phyloP scores from a whole-genome alignment of 1,139 yeast genomes.

The Spencermartinsiella ligniputridi region DNA sequence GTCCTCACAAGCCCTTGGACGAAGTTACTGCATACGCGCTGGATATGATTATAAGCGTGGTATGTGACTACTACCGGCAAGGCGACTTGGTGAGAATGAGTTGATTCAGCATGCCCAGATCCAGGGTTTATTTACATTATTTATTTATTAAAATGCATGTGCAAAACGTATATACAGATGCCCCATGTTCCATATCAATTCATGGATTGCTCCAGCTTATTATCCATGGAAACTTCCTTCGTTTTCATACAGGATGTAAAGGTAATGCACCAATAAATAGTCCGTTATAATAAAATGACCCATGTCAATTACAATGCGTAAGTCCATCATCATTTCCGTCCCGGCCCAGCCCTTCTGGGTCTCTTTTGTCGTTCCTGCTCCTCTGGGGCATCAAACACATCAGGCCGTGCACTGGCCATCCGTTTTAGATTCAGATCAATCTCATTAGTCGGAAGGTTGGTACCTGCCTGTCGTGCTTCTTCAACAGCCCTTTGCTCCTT shows the following conservation, averaged over 20 bases:
- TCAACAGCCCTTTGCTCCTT: conserved; percentile 61
- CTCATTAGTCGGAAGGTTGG: conserved; percentile 64
- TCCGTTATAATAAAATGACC: too few species aligned
- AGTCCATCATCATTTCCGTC: background rate
- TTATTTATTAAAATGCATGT: too few species aligned
- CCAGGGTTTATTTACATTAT: too few species aligned
- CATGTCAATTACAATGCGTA: too few species aligned
- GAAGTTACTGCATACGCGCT: conserved; percentile 24
- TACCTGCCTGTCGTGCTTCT: conserved; percentile 54
- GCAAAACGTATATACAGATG: too few species aligned
- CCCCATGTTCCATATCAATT: too few species aligned
- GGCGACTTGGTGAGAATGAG: conserved; percentile 33
- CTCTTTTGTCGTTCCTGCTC: conserved; percentile 11
- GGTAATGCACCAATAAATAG: too few species aligned
- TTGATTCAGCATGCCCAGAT: too few species aligned
- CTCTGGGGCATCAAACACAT: conserved; percentile 15
- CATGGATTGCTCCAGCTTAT: too few species aligned
- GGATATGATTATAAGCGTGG: conserved; percentile 30
- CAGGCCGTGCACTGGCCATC: conserved; percentile 40
- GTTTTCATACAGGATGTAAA: too few species aligned
- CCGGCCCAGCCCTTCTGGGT: conserved; percentile 1
- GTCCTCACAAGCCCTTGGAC: conserved; percentile 19
- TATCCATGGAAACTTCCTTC: too few species aligned
- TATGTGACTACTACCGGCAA: conserved; percentile 33
- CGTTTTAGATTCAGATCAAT: conserved; percentile 73